Evolutionary conservation across 2,329 filamentous ascomycete species (phyloP).

Genomic region (Fusarium torreyae): DNA sequence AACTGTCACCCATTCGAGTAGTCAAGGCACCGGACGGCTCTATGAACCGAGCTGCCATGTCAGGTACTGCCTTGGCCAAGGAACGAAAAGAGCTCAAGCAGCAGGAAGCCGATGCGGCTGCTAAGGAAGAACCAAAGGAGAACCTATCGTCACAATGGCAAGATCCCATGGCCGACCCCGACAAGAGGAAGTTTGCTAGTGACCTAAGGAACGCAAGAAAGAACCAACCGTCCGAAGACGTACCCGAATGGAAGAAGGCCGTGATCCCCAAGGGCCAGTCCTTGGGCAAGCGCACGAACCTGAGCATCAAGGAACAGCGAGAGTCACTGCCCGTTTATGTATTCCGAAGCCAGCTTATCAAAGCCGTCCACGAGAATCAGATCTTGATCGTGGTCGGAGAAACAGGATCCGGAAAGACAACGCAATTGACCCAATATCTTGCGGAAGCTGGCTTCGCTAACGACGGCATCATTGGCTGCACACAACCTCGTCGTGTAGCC

Average conservation of each 20-base stretch:
- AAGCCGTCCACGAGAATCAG: constrained; percentile 90
- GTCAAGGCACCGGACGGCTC: constrained; percentile 99
- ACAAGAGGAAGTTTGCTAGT: constrained; percentile 89
- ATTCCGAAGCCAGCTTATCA: constrained; percentile 88
- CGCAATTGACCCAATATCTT: constrained; percentile 94
- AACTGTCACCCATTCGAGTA: constrained; percentile 94
- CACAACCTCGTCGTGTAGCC: constrained; percentile 95
- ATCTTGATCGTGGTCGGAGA: constrained; percentile 97
- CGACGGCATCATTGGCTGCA: constrained; percentile 92
- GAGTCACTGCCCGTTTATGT: constrained; percentile 90
- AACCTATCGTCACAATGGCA: constrained; percentile 95
- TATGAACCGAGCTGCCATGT: constrained; percentile 95
- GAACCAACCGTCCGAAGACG: constrained; percentile 73
- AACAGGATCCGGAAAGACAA: constrained; percentile 97
- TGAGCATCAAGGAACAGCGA: constrained; percentile 96
- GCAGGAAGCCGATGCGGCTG: constrained; percentile 84
- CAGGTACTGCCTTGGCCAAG: constrained; percentile 88
- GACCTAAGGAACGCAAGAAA: constrained; percentile 81
- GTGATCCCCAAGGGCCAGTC: constrained; percentile 85
- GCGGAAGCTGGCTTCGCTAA: constrained; percentile 93
- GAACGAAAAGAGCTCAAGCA: constrained; percentile 91
- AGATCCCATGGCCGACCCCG: constrained; percentile 92
- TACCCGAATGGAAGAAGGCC: constrained; percentile 94
- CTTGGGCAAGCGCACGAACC: constrained; percentile 86
- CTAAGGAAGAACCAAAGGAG: constrained; percentile 82